phyloP scores from a whole-genome alignment of 164 flowering plant species.

The Umbilicus rupestris region DNA sequence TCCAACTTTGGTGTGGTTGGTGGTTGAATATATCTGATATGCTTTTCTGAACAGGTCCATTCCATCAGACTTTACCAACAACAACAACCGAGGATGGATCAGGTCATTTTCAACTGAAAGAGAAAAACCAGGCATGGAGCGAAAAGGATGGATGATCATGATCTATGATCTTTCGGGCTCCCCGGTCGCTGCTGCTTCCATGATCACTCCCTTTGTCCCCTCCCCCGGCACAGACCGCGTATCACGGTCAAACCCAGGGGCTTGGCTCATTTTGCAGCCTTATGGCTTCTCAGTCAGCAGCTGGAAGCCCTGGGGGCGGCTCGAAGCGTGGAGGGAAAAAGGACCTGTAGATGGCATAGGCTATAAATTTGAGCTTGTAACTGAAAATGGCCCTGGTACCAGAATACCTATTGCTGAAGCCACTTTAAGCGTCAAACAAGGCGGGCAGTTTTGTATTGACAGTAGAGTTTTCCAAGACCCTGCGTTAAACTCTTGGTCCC shows the following conservation, averaged over 20 bases:
- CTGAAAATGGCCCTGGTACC: conserved; percentile 19
- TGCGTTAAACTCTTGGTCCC: conserved; percentile 18
- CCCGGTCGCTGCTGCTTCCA: conserved; percentile 89
- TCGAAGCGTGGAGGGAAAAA: conserved; percentile 91
- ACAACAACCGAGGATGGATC: conserved; percentile 40
- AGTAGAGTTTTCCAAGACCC: conserved; percentile 23
- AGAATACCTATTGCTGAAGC: conserved; percentile 56
- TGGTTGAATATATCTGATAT: neutral
- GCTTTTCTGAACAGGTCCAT: conserved; percentile 37
- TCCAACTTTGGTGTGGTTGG: neutral
- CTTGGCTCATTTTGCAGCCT: conserved; percentile 90
- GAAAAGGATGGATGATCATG: conserved; percentile 96
- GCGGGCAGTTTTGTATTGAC: conserved; percentile 70
- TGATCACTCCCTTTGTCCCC: conserved; percentile 92
- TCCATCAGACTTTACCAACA: conserved; percentile 40
- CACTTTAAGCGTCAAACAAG: conserved; percentile 47
- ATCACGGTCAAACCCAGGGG: conserved; percentile 82
- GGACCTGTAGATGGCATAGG: conserved; percentile 70
- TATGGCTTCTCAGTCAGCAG: conserved; percentile 45
- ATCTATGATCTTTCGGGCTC: conserved; percentile 89
- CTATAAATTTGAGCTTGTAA: conserved; percentile 67
- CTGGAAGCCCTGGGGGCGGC: conserved; percentile 96
- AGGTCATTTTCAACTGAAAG: conserved; percentile 34
- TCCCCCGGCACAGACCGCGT: conserved; percentile 83
- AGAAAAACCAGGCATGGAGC: conserved; percentile 42